These are phyloP conservation scores for Cyberlindnera veronae DNA, from an alignment of 805 yeast species.

Conservation along the genomic window DNA sequence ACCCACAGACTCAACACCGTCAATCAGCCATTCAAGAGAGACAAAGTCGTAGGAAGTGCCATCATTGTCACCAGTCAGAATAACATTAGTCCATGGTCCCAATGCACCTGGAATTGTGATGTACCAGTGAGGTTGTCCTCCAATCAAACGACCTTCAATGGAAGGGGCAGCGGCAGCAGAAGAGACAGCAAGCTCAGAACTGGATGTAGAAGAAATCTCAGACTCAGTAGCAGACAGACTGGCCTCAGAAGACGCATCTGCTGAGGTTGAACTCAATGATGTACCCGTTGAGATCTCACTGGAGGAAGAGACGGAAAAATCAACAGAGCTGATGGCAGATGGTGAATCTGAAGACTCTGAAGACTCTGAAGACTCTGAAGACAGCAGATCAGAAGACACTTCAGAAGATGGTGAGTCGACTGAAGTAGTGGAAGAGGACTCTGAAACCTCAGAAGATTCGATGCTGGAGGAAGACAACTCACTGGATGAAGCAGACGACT, in stretches of 20 bases:
- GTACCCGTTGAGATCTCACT: too few species aligned
- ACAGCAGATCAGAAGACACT: too few species aligned
- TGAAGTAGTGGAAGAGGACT: background rate
- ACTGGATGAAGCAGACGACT: background rate
- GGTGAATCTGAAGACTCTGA: too few species aligned
- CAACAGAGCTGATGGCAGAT: too few species aligned
- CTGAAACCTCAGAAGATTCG: background rate
- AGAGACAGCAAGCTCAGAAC: background rate
- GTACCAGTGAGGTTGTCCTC: constrained; percentile 1
- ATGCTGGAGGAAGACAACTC: background rate
- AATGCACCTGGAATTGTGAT: background rate
- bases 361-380: too few species aligned
- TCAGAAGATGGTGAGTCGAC: too few species aligned
- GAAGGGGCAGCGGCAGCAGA: background rate
- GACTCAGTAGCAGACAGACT: background rate
- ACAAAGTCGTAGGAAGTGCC: background rate
- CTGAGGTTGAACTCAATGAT: too few species aligned
- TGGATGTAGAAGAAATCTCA: too few species aligned
- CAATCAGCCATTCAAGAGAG: background rate
- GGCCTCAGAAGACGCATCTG: background rate
- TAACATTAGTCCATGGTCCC: constrained; percentile 1
- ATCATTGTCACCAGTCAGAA: background rate
- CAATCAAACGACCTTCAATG: background rate
- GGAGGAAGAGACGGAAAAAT: too few species aligned
- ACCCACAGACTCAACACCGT: background rate